Evolutionary conservation across 768 basidiomycete genomes (phyloP), one percentile per base, ranked within the genome.

Genomic region (Lentinula sp.): DNA sequence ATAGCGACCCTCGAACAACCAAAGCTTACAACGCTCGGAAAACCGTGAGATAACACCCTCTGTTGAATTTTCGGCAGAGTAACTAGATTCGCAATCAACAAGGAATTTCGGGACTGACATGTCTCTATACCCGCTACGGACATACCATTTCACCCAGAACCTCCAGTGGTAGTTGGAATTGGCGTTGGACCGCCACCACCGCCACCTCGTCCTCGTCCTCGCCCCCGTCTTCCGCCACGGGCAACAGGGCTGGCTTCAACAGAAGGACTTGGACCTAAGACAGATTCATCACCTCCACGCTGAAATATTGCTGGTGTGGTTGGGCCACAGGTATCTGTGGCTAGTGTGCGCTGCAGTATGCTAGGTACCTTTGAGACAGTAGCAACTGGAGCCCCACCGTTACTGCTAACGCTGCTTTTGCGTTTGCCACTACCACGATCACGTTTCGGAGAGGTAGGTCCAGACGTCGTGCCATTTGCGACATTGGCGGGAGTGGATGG

Each of bases 311-410:
- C 39, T 37, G 54, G 53, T 10, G 39, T 15, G 5, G 61, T 32
- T 9, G 37, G 5, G 4, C 31, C 40, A 15, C 66, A 61, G 3
- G 46, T 64, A 51, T 71, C 71, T 7, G 40, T 5, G 11, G 23
- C 21, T 40, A 16, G 13, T 3, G 63, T 55, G 21, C 74, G 71
- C 54, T 73, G 71, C 58, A 75, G 59, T 31, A 76, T 75, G 16
- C 66, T 68, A 1, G 73, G 72, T 0, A 74, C 67, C 54, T 70
- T 71, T 5, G 51, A 57, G 3, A 51, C 40, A 40, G 13, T 43
- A 35, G 28, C 48, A 6, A 63, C 18, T 9, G 32, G 53, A 55
- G 52, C 31, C 61, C 62, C 9, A 62, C 57, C 52, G 63, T 54
- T 49, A 57, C 28, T 53, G 51, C 15, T 59, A 48, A 49, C 43